Percentiles rank a stretch among this genome's conserved stretches.
Evolutionary conservation across 306 rosid species (phyloP).

Genomic region (Prunus kanzakura): DNA sequence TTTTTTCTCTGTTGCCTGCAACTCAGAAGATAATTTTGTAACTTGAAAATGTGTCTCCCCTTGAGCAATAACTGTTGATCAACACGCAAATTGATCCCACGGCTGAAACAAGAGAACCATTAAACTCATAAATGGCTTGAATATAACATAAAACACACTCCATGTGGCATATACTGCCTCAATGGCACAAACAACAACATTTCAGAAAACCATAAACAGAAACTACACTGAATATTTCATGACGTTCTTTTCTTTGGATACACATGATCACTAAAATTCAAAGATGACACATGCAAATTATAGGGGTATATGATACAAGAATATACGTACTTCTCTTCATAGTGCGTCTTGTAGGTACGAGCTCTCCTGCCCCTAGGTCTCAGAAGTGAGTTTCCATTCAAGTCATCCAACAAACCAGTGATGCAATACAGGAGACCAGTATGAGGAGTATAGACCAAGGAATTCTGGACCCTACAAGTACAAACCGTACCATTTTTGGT

Average conservation of each 20-base stretch:
- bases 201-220: no score
- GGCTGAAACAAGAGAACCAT: conserved; percentile 36
- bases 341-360: conserved; percentile 53
- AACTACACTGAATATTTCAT: background rate
- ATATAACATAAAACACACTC: background rate
- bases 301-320: background rate
- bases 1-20: conserved; percentile 36
- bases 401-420: conserved; percentile 27
- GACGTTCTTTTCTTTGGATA: background rate
- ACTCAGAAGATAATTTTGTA: conserved; percentile 45
- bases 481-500: conserved; percentile 50
- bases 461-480: conserved; percentile 43
- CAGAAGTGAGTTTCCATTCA: conserved; percentile 55
- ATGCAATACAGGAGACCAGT: conserved; percentile 43
- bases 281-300: background rate
- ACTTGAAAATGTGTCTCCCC: conserved; percentile 44
- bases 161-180: no score
- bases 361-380: conserved; percentile 26
- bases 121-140: background rate
- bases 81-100: conserved; percentile 41
- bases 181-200: no score
- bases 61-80: conserved; percentile 40
- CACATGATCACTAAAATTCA: background rate
- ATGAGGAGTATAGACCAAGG: conserved; percentile 70
- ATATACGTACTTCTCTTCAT: conserved; percentile 33